phyloP scores from a whole-genome alignment of 176 grass and related monocot species.

The Metroxylon sagu region DNA sequence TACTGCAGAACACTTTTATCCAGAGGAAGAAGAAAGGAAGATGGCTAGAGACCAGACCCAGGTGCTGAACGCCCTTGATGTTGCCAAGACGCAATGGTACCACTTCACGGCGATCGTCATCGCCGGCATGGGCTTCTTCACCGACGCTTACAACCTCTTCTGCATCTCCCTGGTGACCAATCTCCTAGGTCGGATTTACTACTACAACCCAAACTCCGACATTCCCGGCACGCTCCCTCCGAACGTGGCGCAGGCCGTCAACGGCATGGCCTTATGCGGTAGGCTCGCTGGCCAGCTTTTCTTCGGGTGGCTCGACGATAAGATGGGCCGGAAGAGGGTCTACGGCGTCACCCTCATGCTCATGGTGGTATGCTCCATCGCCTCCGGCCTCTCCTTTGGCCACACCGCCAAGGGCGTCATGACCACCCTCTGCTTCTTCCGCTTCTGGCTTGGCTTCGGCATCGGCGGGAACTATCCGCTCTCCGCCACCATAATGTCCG shows the following conservation, averaged over 20 bases:
- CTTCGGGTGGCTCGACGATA: slow-evolving; percentile 13
- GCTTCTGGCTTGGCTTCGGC: slow-evolving; percentile 91
- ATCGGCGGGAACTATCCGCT: slow-evolving; percentile 87
- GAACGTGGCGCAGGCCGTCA: not conserved
- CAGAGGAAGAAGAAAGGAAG: too few relatives aligned
- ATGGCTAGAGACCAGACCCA: slow-evolving; percentile 9
- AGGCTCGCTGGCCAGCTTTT: slow-evolving; percentile 4
- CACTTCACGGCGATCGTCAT: slow-evolving; percentile 40
- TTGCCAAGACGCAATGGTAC: slow-evolving; percentile 39
- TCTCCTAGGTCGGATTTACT: slow-evolving; percentile 45
- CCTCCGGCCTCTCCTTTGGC: slow-evolving; percentile 13
- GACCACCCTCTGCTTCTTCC: slow-evolving; percentile 82
- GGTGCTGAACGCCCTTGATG: slow-evolving; percentile 33
- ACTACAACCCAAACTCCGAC: not conserved
- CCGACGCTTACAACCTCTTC: slow-evolving; percentile 22
- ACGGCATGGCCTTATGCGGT: slow-evolving; percentile 9
- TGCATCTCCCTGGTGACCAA: slow-evolving; percentile 38
- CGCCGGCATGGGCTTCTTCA: slow-evolving; percentile 26
- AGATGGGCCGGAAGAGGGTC: slow-evolving; percentile 6
- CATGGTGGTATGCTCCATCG: slow-evolving; percentile 8
- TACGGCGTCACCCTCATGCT: slow-evolving; percentile 9
- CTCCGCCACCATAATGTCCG: slow-evolving; percentile 87
- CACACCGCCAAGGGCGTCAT: slow-evolving; percentile 27
- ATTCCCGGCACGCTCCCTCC: not conserved
- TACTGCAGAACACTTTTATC: too few relatives aligned